phyloP scores from a whole-genome alignment of 2,329 filamentous ascomycete genomes.

The Leptographium galeiforme region DNA sequence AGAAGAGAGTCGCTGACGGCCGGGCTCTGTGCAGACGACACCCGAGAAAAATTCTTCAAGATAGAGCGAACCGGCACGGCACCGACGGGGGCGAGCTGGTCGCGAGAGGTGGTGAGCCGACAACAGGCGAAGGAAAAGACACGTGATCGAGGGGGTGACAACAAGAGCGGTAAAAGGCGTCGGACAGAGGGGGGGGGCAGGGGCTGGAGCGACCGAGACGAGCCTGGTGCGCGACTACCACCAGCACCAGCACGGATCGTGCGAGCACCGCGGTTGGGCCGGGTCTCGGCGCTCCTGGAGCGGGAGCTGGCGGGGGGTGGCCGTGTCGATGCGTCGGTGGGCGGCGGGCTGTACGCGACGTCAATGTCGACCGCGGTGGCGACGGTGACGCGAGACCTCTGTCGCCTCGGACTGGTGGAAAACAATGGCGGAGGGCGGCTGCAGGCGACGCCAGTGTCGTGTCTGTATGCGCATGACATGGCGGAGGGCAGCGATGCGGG shows the following conservation, averaged over 20 bases:
- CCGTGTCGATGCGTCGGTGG: too few relatives aligned
- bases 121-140: neutral
- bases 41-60: slow-evolving; percentile 53
- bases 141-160: neutral
- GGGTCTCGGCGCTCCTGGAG: neutral
- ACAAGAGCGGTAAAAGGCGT: neutral
- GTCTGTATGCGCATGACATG: slow-evolving; percentile 9
- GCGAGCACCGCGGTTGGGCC: neutral
- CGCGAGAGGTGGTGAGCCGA: slow-evolving; percentile 20
- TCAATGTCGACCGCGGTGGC: neutral
- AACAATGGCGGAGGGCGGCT: neutral
- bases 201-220: neutral
- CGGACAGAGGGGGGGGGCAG: neutral
- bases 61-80: slow-evolving; percentile 40
- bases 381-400: neutral
- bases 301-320: neutral
- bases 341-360: too few relatives aligned
- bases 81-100: slow-evolving; percentile 37
- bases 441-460: neutral
- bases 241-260: neutral
- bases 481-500: slow-evolving; percentile 17
- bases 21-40: slow-evolving; percentile 25
- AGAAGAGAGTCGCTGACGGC: neutral
- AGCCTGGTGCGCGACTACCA: neutral
- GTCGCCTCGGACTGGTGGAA: neutral